Conservation (phyloP, 2,329 filamentous ascomycete genomes). For the Aureobasidium mangrovei region DNA sequence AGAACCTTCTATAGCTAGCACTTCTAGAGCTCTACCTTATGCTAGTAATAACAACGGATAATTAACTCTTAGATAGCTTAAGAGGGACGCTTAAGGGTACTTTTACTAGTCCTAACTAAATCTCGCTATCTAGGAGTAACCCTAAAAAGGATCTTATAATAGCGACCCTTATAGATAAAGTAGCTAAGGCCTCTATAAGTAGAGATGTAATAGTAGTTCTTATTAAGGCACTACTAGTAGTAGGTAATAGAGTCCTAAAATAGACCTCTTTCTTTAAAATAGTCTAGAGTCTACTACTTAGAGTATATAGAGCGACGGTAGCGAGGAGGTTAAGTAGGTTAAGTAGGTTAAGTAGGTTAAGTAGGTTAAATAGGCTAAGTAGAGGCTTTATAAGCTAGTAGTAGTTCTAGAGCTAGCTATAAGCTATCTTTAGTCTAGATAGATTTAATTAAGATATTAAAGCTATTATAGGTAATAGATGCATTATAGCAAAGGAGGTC, state of each 20-base stretch:
- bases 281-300: background rate
- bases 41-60: background rate
- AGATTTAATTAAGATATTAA: background rate
- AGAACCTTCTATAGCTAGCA: background rate
- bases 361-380: background rate
- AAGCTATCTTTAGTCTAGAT: background rate
- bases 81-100: background rate
- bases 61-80: background rate
- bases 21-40: background rate
- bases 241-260: background rate
- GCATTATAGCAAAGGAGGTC: background rate
- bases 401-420: background rate
- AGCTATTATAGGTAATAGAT: background rate
- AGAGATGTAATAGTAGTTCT: background rate
- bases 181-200: background rate
- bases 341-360: too few species aligned
- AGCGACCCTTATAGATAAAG: background rate
- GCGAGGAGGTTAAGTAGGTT: too few species aligned
- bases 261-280: background rate
- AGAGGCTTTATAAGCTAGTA: background rate
- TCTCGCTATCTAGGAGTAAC: background rate
- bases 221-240: background rate
- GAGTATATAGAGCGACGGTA: too few species aligned
- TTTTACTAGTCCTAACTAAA: background rate
- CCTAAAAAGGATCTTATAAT: background rate